A percentile compares a stretch with the other conserved stretches of the same genome.
Conservation (phyloP, 176 grass and related monocot species). For the Ananas comosus region DNA sequence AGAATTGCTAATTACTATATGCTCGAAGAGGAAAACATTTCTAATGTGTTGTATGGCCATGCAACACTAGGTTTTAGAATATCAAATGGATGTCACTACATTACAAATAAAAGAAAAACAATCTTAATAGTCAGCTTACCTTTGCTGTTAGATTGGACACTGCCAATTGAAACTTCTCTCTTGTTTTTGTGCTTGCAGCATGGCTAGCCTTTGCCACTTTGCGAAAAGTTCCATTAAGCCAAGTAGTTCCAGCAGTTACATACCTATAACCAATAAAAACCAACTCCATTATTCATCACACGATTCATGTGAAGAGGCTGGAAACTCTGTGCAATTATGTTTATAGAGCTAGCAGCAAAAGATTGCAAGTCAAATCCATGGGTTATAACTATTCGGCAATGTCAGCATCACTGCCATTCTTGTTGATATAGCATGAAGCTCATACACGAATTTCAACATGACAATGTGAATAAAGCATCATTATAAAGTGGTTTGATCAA, state of each 20-base stretch:
- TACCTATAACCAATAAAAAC: conserved; percentile 48
- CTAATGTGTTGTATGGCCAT: background rate
- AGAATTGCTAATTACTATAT: no score
- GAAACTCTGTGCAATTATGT: background rate
- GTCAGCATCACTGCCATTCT: no score
- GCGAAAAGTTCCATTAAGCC: conserved; percentile 89
- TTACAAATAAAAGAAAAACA: background rate
- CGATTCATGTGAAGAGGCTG: background rate
- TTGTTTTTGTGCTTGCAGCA: conserved; percentile 77
- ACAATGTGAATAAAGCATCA: no score
- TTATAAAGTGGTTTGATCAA: no score
- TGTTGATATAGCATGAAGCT: no score
- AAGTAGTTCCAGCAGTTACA: conserved; percentile 86
- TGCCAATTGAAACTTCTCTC: conserved; percentile 93
- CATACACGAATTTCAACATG: no score
- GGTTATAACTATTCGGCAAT: background rate
- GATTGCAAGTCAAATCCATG: background rate
- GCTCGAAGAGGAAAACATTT: background rate
- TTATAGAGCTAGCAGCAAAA: background rate
- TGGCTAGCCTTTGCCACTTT: conserved; percentile 73
- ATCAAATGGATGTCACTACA: background rate
- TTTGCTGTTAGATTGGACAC: conserved; percentile 80
- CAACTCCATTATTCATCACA: background rate
- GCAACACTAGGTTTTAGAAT: background rate
- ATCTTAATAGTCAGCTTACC: conserved; percentile 36